Evolutionary conservation across 1,284 basidiomycete species (phyloP), one percentile per base, ranked within the genome.

Genomic region (Pseudozyma pruni): DNA sequence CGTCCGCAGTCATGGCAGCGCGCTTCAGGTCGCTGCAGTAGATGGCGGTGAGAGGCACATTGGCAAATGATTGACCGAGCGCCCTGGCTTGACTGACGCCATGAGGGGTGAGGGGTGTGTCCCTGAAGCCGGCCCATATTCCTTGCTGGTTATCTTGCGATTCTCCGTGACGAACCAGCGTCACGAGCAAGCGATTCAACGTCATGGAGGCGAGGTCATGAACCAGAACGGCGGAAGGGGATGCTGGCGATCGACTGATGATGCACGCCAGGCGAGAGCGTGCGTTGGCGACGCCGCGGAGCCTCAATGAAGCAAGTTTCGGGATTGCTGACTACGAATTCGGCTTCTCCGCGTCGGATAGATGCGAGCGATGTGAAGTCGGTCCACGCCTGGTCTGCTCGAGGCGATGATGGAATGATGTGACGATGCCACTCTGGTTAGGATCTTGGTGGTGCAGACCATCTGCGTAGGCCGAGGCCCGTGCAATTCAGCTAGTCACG

Each of bases 31-130:
- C 87, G 0, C 92, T 94, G 8, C 90, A 87, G 81, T 91, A 88
- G 59, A 97, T 90, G 17, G 87, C 87, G 38, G 87, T 85, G 69
- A 94, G 86, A 9, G 78, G 85, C 13, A 85, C 87, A 27, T 84
- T 75, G n/a, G 87, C 83, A 31, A 93, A 87, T 20, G 87, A 87
- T 45, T 85, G 83, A 0, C 88, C 92, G 2, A 92, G 84, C 0
- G 91, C 91, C 74, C 87, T 88, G 3, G 93, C 92, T 90, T 94
- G 93, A 90, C 92, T 83, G 86, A 81, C 77, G 90, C 92, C 93
- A 81, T 93, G 91, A 71, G 89, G 89, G 16, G 91, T 90, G 5
- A 94, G 85, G 0, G 90, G 88, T 2, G 92, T 88, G 83, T 95
- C 91, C 60, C 86, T 87, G 87, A 90, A 92, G 10, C 93, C 93